Base-by-base conservation (phyloP, 169 alveolate genomes). In the Besnoitia besnoiti region DNA sequence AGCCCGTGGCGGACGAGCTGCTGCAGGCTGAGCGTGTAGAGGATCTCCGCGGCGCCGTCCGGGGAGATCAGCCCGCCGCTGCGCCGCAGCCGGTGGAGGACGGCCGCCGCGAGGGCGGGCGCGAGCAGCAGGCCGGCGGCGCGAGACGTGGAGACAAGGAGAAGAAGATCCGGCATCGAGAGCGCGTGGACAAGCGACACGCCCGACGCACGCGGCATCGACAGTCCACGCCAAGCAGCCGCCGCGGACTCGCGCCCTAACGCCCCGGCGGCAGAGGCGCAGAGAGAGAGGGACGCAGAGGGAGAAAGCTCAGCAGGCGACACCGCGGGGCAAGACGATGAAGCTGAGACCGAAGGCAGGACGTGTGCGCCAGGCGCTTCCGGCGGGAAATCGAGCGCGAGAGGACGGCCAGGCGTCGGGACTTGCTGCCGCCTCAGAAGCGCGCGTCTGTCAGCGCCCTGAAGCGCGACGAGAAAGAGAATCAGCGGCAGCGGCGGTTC, bases 101-200 rank as follows among this genome's bases (percentile, higher is more conserved):
- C n/a, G 4, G 87, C 49, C 30, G 49, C 59, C 35, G 87, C 87
- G 33, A 77, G 87, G 35, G 44, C 14, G 7, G 50, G 61, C 10
- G 87, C 19, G 44, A 77, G 33, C 14, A 77, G 87, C 61, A 77
- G 8, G 3, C 87, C 87, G 2, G 40, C 2, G 4, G 33, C 16
- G 8, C 87, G 55, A 37, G 21, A 77, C 5, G 87, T 55, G 35
- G 7, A 27, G 40, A 77, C 59, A 14, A 77, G 87, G 37, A 77
- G 40, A 3, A 77, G 61, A 3, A 77, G 87, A n/a, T 77, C 59
- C n/a, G 87, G 55, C 59, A 77, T 42, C 2, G 87, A 77, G n/a
- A 77, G 47, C 39, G 14, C 39, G 46, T n/a, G 39, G n/a, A 73
- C 16, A 4, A 73, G 67, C 12, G 30, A 19, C 24, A 21, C 24